Evolutionary conservation across 768 basidiomycete species (phyloP).

Genomic region (Mycena pura): DNA sequence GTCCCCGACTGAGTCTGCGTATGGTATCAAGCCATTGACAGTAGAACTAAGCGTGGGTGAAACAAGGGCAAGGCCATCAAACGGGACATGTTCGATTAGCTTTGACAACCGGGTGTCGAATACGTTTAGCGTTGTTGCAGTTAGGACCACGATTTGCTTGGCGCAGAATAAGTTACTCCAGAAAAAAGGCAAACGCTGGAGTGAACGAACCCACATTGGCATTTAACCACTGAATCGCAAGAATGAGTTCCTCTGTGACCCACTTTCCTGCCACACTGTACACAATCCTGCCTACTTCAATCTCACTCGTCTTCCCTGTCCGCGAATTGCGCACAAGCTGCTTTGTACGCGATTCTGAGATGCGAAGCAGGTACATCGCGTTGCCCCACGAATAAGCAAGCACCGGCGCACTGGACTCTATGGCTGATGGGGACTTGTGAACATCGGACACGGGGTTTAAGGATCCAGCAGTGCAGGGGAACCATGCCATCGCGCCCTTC

Average conservation of each 20-base stretch:
- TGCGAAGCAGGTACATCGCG: slow-evolving; percentile 65
- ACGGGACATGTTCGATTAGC: slow-evolving; percentile 66
- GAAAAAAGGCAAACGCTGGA: slow-evolving; percentile 7
- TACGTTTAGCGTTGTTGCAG: slow-evolving; percentile 63
- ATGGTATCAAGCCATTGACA: slow-evolving; percentile 52
- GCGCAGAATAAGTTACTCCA: slow-evolving; percentile 11
- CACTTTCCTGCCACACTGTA: slow-evolving; percentile 68
- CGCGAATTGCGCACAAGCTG: slow-evolving; percentile 58
- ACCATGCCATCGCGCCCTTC: slow-evolving; percentile 82
- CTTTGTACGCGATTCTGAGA: slow-evolving; percentile 64
- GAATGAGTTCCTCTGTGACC: slow-evolving; percentile 64
- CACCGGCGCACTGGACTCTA: slow-evolving; percentile 56
- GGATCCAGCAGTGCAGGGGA: slow-evolving; percentile 59
- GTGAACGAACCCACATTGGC: slow-evolving; percentile 70
- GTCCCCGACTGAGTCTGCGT: slow-evolving; percentile 56
- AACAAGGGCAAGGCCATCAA: slow-evolving; percentile 62
- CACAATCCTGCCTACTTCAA: slow-evolving; percentile 69
- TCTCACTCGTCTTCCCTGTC: slow-evolving; percentile 62
- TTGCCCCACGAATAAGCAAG: slow-evolving; percentile 89
- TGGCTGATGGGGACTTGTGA: neutral
- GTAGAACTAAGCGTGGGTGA: slow-evolving; percentile 60
- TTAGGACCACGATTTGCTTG: slow-evolving; percentile 76
- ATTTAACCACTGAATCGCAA: slow-evolving; percentile 89
- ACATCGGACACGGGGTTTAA: slow-evolving; percentile 34
- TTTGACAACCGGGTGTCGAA: slow-evolving; percentile 66